Percentiles rank a stretch among this genome's conserved stretches.
phyloP scores from a whole-genome alignment of 108 stramenopile species.

The Nitzschia sp. region DNA sequence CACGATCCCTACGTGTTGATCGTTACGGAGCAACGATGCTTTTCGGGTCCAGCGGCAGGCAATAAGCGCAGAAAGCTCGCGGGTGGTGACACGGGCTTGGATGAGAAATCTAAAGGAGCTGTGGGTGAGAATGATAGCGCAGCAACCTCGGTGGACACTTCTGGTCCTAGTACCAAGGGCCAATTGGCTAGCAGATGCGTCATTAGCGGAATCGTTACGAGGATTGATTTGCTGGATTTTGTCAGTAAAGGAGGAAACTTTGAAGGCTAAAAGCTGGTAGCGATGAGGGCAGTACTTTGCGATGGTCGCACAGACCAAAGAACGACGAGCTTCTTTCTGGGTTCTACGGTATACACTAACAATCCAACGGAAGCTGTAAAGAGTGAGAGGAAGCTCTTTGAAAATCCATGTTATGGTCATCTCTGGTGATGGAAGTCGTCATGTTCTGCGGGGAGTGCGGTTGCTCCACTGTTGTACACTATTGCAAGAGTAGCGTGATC shows the following conservation, averaged over 20 bases:
- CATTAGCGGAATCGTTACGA: conserved; percentile 75
- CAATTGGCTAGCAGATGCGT: conserved; percentile 57
- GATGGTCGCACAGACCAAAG: too few species aligned
- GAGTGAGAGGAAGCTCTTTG: too few species aligned
- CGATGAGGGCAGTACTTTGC: too few species aligned
- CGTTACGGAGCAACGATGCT: conserved; percentile 83
- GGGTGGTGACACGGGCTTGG: neutral
- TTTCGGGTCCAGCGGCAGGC: conserved; percentile 24
- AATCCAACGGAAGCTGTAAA: too few species aligned
- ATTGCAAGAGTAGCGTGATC: too few species aligned
- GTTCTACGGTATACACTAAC: too few species aligned
- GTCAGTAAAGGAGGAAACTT: conserved; percentile 21
- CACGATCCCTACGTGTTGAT: conserved; percentile 91
- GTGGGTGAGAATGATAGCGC: neutral
- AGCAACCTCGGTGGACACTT: conserved; percentile 2
- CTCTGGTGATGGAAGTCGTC: too few species aligned
- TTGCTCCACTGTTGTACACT: too few species aligned
- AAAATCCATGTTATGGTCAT: too few species aligned
- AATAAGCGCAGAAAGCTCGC: neutral
- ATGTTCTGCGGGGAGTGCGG: too few species aligned
- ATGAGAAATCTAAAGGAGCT: neutral
- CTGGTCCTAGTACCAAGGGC: conserved; percentile 16
- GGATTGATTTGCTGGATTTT: conserved; percentile 76
- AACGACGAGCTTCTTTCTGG: too few species aligned
- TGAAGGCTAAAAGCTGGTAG: neutral